phyloP scores from a whole-genome alignment of 2,329 filamentous ascomycete genomes.

The Phialocephala sp. region DNA sequence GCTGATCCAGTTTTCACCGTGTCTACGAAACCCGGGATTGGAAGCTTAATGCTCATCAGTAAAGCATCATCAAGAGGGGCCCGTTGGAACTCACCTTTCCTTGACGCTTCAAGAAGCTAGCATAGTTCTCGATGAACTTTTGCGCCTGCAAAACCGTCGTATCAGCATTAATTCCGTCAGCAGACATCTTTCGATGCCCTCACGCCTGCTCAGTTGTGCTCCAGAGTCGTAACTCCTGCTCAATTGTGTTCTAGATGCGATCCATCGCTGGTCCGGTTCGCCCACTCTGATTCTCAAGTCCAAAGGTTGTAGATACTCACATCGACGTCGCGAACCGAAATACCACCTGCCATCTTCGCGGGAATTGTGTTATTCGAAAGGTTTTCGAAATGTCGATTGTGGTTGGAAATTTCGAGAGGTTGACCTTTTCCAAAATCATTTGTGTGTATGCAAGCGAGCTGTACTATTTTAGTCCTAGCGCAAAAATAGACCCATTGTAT shows the following conservation, averaged over 20 bases:
- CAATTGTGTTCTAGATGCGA: background rate
- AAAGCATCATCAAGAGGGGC: too few species aligned
- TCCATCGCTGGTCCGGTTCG: background rate
- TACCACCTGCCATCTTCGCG: slow-evolving; percentile 79
- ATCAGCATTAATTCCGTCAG: slow-evolving; percentile 77
- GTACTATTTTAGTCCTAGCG: background rate
- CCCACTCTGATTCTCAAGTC: background rate
- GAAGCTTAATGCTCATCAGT: slow-evolving; percentile 50
- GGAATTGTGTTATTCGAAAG: slow-evolving; percentile 46
- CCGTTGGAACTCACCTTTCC: slow-evolving; percentile 61
- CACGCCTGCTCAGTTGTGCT: slow-evolving; percentile 65
- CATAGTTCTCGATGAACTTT: slow-evolving; percentile 87
- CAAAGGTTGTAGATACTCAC: slow-evolving; percentile 58
- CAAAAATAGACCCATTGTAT: background rate
- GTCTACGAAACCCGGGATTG: slow-evolving; percentile 79
- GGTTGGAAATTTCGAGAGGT: slow-evolving; percentile 23
- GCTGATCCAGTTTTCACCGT: slow-evolving; percentile 97
- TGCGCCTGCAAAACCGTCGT: slow-evolving; percentile 66
- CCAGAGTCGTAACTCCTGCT: background rate
- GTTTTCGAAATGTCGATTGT: slow-evolving; percentile 13
- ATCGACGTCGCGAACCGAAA: slow-evolving; percentile 85
- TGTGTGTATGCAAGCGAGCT: background rate
- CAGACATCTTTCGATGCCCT: slow-evolving; percentile 76
- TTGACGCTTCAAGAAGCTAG: slow-evolving; percentile 80
- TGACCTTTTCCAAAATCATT: slow-evolving; percentile 5